Evolutionary conservation across 768 basidiomycete genomes (phyloP), one percentile per base, ranked within the genome.

Genomic region (Termitomyces sp.): DNA sequence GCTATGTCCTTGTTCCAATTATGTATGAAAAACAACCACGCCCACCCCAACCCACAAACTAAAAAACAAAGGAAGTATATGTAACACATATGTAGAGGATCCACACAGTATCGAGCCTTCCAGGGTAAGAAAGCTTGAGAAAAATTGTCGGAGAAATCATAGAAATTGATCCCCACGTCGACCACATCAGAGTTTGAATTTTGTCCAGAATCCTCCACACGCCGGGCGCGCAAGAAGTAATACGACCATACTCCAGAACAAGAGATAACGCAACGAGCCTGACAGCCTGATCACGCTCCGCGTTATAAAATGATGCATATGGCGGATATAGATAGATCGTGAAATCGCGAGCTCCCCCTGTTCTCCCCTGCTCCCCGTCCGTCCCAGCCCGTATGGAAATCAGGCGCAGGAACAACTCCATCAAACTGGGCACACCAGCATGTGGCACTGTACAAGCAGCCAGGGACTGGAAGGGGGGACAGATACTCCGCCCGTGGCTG

Each of bases 251-350:
- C 4, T 18, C 36, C 22, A 46, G 18, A 38, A 45, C 2, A 24
- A 56, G 12, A 33, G 18, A 20, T 8, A 22, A 22, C n/a, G 42
- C 55, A 55, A 55, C 22, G 20, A 55, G 39, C 36, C 51, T 48
- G 45, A 18, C 13, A 36, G 33, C 11, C 7, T 40, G n/a, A 62
- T 49, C 52, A 32, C 38, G 44, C 57, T 53, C 50, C 24, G 24
- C 53, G n/a, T 46, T 11, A 39, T 58, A 51, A 8, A 56, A 38
- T 62, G 45, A 55, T 49, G 46, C 45, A 53, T 51, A 58, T 50
- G 55, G 45, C 51, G 53, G 57, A 58, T 32, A 55, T 58, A 50
- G 52, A 50, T 59, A 39, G 16, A 57, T 58, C 58, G 42, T 55
- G 54, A 35, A 42, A 15, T 28, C 38, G 38, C 18, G 53, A 20